These are phyloP conservation scores for Boletus vinaceobasis DNA, from an alignment of 768 basidiomycete genomes.

Conservation along the genomic window DNA sequence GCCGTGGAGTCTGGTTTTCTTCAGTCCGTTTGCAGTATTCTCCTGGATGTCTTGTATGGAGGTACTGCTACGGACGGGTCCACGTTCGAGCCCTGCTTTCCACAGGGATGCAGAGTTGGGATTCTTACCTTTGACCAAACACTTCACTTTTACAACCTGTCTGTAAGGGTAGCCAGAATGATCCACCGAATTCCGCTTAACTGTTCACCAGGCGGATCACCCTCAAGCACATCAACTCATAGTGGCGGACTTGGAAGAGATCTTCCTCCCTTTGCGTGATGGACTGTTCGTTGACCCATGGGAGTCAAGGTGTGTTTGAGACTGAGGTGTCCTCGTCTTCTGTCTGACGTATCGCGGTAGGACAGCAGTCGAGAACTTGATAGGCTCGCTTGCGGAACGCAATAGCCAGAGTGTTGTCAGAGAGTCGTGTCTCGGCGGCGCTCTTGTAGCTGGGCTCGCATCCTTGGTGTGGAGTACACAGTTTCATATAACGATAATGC, in stretches of 20 bases:
- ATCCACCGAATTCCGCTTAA: conserved; percentile 16
- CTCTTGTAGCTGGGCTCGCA: conserved; percentile 66
- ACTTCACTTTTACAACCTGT: conserved; percentile 86
- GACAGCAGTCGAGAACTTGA: conserved; percentile 58
- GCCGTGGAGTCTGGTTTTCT: conserved; percentile 70
- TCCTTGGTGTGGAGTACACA: conserved; percentile 52
- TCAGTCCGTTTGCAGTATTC: conserved; percentile 55
- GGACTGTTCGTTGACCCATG: conserved; percentile 76
- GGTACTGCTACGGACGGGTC: conserved; percentile 40
- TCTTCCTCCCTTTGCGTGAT: conserved; percentile 72
- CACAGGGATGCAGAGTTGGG: conserved; percentile 55
- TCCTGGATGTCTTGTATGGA: conserved; percentile 67
- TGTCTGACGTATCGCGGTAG: conserved; percentile 35
- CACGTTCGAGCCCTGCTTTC: conserved; percentile 48
- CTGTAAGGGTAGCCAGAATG: conserved; percentile 48
- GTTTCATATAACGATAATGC: conserved; percentile 11
- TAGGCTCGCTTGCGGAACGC: conserved; percentile 62
- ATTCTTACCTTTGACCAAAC: conserved; percentile 79
- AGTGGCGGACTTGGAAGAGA: conserved; percentile 87
- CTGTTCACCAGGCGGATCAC: conserved; percentile 38
- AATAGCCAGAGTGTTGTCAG: conserved; percentile 46
- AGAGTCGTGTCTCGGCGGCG: conserved; percentile 76
- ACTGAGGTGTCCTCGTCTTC: neutral
- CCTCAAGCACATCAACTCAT: conserved; percentile 66
- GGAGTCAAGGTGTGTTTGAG: conserved; percentile 58